A percentile compares a stretch with the other conserved stretches of the same genome.
Evolutionary conservation across 108 stramenopile genomes (phyloP).

Genomic region (Hondaea fermentalgiana): DNA sequence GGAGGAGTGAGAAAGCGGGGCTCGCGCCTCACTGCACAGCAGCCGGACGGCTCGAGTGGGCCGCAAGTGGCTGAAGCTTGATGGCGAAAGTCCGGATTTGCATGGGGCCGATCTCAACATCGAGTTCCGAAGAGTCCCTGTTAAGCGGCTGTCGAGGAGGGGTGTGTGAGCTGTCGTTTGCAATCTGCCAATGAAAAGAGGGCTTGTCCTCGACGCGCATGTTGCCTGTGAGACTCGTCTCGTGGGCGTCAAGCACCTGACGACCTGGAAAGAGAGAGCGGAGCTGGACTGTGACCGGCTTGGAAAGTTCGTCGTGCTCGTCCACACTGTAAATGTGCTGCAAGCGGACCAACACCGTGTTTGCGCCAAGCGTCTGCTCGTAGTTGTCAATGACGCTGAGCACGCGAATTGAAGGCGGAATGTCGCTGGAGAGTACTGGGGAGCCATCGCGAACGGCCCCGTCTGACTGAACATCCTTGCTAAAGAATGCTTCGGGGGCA

Average conservation of each 20-base stretch:
- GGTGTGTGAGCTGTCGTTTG: constrained; percentile 19
- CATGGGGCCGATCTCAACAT: constrained; percentile 43
- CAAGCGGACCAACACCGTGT: constrained; percentile 59
- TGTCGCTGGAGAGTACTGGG: background rate
- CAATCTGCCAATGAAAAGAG: background rate
- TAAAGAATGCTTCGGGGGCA: constrained; percentile 57
- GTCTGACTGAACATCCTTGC: background rate
- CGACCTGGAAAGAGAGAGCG: constrained; percentile 25
- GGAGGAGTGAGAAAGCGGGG: no score
- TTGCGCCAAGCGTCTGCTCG: background rate
- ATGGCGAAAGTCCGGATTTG: constrained; percentile 52
- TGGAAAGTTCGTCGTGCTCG: constrained; percentile 52
- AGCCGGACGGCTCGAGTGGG: background rate
- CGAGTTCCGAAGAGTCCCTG: background rate
- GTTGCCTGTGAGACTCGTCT: constrained; percentile 60
- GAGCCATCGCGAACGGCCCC: background rate
- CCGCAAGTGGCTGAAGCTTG: background rate
- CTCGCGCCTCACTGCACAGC: background rate
- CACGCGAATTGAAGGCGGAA: constrained; percentile 62
- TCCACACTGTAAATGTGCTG: constrained; percentile 71
- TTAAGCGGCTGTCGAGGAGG: background rate
- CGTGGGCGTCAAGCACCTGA: constrained; percentile 27
- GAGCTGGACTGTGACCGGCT: constrained; percentile 55
- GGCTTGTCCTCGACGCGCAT: background rate
- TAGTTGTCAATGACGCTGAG: constrained; percentile 45